These are phyloP conservation scores for Adansonia grandidieri DNA, from an alignment of 441 rosid species.

Conservation along the genomic window DNA sequence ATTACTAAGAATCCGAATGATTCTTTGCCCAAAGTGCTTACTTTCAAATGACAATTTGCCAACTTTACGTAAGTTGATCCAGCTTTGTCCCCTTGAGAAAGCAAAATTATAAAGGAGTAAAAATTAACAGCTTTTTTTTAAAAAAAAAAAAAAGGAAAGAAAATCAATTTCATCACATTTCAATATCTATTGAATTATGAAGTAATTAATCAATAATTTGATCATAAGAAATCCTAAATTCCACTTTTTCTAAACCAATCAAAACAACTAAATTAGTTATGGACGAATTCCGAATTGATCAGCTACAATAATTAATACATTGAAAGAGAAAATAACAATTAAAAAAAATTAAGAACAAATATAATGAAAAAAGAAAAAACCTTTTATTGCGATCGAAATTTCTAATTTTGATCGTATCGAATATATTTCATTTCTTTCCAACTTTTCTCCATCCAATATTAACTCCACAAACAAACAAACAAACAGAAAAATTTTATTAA, in stretches of 20 bases:
- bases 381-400: too few relatives aligned
- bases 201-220: conserved; percentile 1
- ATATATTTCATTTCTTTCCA: not conserved
- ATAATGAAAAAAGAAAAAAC: too few relatives aligned
- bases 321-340: not conserved
- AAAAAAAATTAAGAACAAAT: not conserved
- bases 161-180: not conserved
- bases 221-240: conserved; percentile 14
- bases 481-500: not conserved
- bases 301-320: not conserved
- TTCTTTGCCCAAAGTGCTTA: conserved; percentile 22
- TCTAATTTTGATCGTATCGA: not conserved
- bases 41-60: conserved; percentile 87
- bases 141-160: not conserved
- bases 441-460: not conserved
- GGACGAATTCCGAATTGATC: not conserved
- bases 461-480: not conserved
- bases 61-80: conserved; percentile 76
- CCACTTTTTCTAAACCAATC: not conserved
- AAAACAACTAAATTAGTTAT: not conserved
- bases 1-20: not conserved
- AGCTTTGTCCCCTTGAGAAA: conserved; percentile 82
- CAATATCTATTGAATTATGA: not conserved
- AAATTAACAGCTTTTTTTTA: not conserved
- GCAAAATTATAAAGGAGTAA: conserved; percentile 1